Evolutionary conservation across 1,139 yeast genomes (phyloP), one percentile per base, ranked within the genome.

Genomic region (Magnusiomyces suaveolens): DNA sequence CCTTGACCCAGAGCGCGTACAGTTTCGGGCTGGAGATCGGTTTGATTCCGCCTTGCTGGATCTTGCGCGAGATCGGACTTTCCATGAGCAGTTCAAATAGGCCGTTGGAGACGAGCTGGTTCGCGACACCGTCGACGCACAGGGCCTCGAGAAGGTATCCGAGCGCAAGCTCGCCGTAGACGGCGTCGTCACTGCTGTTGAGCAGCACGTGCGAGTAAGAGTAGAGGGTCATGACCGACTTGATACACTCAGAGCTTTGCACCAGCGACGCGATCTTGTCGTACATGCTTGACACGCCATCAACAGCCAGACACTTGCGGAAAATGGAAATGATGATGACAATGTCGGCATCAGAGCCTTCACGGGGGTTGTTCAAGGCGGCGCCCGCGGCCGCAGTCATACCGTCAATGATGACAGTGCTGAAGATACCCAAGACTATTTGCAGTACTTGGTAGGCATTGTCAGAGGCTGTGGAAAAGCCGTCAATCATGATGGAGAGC

Each of bases 1-100:
- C 96, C 64, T 84, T 83, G 14, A 82, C 79, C 97, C 97, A 90
- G 24, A 87, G 74, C 53, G 79, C 76, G 66, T 88, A 92, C 59
- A 86, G 71, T 57, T 78, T 77, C 1, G 85, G 78, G 21, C 78
- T 75, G 3, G 65, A 62, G 0, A 70, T 64, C 1, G 86, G 76
- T 25, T 75, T 74, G 2, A 87, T 68, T 1, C 78, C 78, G 1
- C 95, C 95, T 6, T 76, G 74, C 64, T 84, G 87, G 44, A 90
- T 79, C 1, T 76, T 75, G 38, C 75, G 70, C 0, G 95, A 84
- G 1, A 87, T 75, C 3, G 89, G 83, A 56, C 94, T 82, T 62
- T 88, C 95, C 18, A 83, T 77, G 52, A 90, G 70, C 1, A 82
- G 82, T 14, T 86, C 77, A 62, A 85, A 81, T 48, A 89, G 68